Conservation (phyloP, 192 early-diverging fungal species). For the Podila horticola region DNA sequence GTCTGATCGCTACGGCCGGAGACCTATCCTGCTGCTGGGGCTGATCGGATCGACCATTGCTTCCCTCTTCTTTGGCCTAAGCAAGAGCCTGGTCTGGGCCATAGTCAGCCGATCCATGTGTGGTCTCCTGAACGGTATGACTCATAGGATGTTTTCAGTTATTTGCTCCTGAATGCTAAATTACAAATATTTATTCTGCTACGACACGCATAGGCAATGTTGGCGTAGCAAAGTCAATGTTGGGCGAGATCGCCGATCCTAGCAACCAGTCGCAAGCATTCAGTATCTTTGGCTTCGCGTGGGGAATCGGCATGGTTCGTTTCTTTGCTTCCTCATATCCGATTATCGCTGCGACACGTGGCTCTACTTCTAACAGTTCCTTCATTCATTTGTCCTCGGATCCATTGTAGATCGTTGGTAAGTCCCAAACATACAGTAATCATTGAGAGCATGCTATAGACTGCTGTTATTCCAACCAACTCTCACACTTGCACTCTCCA, state of each 20-base stretch:
- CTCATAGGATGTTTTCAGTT: not conserved
- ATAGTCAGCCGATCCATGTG: conserved; percentile 69
- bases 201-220: conserved; percentile 59
- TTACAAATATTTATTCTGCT: not conserved
- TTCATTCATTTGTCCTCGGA: not conserved
- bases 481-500: not conserved
- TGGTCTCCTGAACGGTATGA: conserved; percentile 74
- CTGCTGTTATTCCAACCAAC: not conserved
- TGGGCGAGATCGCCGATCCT: conserved; percentile 88
- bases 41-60: conserved; percentile 80
- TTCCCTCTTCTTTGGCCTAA: conserved; percentile 78
- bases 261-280: conserved; percentile 84
- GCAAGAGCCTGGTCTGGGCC: conserved; percentile 66
- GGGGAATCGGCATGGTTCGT: conserved; percentile 60
- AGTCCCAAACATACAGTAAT: not conserved
- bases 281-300: conserved; percentile 75
- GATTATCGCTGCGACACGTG: conserved; percentile 1
- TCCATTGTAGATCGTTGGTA: conserved; percentile 6
- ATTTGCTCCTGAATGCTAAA: not conserved
- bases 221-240: conserved; percentile 83
- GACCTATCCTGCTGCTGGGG: conserved; percentile 83
- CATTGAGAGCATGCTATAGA: not conserved
- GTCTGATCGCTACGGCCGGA: conserved; percentile 84
- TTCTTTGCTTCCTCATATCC: conserved; percentile 1
- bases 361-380: not conserved